These are phyloP conservation scores for Clitocybe nebularis DNA, from an alignment of 1,284 basidiomycete species.

Conservation along the genomic window DNA sequence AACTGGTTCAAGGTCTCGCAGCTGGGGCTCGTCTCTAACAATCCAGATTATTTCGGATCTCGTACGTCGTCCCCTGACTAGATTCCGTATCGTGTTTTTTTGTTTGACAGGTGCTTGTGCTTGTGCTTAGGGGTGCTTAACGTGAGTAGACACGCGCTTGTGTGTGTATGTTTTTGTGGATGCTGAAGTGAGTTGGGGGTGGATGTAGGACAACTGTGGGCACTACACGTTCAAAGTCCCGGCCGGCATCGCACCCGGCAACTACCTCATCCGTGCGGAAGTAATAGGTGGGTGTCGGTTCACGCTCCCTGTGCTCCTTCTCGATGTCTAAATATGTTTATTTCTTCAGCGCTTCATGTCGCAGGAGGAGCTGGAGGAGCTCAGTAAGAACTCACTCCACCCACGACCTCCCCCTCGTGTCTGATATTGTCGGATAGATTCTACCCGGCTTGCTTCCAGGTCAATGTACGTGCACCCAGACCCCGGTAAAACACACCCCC, in stretches of 20 bases:
- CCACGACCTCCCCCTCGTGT: neutral
- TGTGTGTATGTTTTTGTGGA: neutral
- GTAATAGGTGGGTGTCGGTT: slow-evolving; percentile 41
- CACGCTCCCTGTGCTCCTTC: no score
- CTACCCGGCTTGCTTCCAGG: slow-evolving; percentile 50
- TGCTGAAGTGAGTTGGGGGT: no score
- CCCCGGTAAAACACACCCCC: slow-evolving; percentile 6
- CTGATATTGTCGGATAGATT: no score
- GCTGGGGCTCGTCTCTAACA: slow-evolving; percentile 42
- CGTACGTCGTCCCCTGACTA: slow-evolving; percentile 13
- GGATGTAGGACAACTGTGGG: slow-evolving; percentile 43
- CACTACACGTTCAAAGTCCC: slow-evolving; percentile 49
- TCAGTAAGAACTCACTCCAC: slow-evolving; percentile 26
- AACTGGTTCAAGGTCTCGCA: slow-evolving; percentile 53
- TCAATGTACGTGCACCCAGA: slow-evolving; percentile 37
- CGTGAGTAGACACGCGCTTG: no score
- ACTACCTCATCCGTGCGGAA: slow-evolving; percentile 51
- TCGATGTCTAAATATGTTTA: neutral
- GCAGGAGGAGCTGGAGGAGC: slow-evolving; percentile 41
- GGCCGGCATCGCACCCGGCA: slow-evolving; percentile 39
- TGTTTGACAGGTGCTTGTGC: neutral
- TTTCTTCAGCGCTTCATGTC: slow-evolving; percentile 38
- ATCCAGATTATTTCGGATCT: slow-evolving; percentile 45
- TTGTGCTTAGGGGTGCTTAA: slow-evolving; percentile 30
- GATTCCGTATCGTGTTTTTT: no score